These are phyloP conservation scores for Sporothrix variecibatus DNA, from an alignment of 2,329 filamentous ascomycete species.

Conservation along the genomic window DNA sequence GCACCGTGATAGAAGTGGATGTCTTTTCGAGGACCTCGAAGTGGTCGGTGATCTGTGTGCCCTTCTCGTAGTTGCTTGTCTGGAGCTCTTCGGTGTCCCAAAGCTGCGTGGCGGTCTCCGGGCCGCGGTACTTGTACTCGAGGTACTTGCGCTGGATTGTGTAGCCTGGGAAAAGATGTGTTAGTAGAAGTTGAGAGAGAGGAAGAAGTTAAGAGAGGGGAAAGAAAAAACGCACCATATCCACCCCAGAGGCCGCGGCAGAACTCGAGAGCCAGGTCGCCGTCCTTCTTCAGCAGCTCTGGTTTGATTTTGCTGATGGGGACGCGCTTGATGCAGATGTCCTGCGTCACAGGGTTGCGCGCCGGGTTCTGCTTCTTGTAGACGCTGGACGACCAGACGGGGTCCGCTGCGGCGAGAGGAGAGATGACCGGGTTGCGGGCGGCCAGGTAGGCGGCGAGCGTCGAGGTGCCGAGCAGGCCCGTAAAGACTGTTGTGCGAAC, in stretches of 20 bases:
- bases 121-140: conserved; percentile 58
- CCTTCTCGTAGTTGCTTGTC: conserved; percentile 59
- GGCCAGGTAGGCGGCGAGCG: conserved; percentile 54
- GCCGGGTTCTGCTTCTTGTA: conserved; percentile 64
- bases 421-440: conserved; percentile 59
- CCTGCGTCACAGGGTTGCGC: conserved; percentile 63
- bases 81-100: conserved; percentile 61
- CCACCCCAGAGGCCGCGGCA: conserved; percentile 69
- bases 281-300: conserved; percentile 62
- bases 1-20: conserved; percentile 59
- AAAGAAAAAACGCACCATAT: conserved; percentile 52
- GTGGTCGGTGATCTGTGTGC: conserved; percentile 68
- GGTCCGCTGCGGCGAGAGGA: conserved; percentile 59
- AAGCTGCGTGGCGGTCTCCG: conserved; percentile 60
- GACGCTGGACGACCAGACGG: conserved; percentile 59
- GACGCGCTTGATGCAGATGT: conserved; percentile 64
- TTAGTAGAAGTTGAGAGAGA: conserved; percentile 6
- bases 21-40: conserved; percentile 71
- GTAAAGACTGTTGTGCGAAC: conserved; percentile 50
- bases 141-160: conserved; percentile 60
- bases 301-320: conserved; percentile 65
- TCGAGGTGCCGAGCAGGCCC: conserved; percentile 51
- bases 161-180: conserved; percentile 47
- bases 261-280: conserved; percentile 62
- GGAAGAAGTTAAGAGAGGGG: conserved; percentile 3